Evolutionary conservation across 1,139 yeast genomes (phyloP).

Genomic region (Yamadazyma spencermartinsiae): DNA sequence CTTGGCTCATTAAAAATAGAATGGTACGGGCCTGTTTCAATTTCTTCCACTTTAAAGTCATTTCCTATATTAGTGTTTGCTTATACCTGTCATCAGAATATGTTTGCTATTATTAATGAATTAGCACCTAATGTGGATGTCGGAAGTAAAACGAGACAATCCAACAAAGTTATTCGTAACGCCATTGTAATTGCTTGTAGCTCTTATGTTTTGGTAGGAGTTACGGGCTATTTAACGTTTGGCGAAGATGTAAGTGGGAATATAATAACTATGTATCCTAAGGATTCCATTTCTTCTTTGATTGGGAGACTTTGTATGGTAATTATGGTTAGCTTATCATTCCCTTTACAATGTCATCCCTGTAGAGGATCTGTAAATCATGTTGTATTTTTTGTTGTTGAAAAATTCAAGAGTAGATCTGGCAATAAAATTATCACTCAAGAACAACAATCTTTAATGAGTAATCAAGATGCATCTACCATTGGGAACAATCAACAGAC

Average conservation of each 20-base stretch:
- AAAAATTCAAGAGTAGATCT: slow-evolving; percentile 5
- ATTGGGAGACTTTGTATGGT: slow-evolving; percentile 73
- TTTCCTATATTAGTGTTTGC: slow-evolving; percentile 94
- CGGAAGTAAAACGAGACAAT: slow-evolving; percentile 53
- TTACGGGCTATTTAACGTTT: slow-evolving; percentile 83
- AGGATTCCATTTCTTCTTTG: slow-evolving; percentile 54
- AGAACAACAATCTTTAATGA: slow-evolving; percentile 22
- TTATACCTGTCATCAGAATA: slow-evolving; percentile 91
- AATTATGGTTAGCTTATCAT: slow-evolving; percentile 65
- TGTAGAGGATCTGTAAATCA: slow-evolving; percentile 73
- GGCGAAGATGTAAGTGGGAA: slow-evolving; percentile 73
- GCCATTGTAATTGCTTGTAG: slow-evolving; percentile 64
- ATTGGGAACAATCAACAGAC: background rate
- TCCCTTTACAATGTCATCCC: slow-evolving; percentile 77
- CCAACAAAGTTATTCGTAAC: slow-evolving; percentile 54
- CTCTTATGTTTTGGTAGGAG: slow-evolving; percentile 69
- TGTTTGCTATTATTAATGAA: slow-evolving; percentile 89
- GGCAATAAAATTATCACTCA: slow-evolving; percentile 1
- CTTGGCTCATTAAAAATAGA: slow-evolving; percentile 7
- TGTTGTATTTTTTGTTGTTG: slow-evolving; percentile 48
- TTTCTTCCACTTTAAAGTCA: slow-evolving; percentile 43
- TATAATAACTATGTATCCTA: slow-evolving; percentile 69
- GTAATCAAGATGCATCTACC: slow-evolving; percentile 20
- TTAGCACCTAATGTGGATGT: slow-evolving; percentile 24
- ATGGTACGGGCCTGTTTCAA: slow-evolving; percentile 40